phyloP scores from a whole-genome alignment of 1,284 basidiomycete genomes.

The Ceratobasidium papillatum region DNA sequence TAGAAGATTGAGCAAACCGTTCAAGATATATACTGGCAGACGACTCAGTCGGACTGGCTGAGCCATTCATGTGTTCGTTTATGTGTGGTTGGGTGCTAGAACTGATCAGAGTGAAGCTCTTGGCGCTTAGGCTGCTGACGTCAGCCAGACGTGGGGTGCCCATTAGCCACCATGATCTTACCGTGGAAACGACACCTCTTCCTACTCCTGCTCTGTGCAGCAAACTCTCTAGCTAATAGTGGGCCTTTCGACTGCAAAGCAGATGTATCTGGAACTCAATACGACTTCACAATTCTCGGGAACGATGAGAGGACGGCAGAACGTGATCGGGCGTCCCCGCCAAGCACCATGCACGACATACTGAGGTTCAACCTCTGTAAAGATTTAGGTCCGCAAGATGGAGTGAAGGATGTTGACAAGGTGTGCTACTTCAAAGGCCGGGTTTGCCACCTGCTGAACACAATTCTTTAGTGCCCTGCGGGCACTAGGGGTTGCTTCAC shows the following conservation, averaged over 20 bases:
- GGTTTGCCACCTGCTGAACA: not conserved
- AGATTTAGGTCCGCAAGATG: slow-evolving; percentile 62
- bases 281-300: slow-evolving; percentile 64
- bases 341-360: slow-evolving; percentile 60
- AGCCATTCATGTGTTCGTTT: no score
- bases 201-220: slow-evolving; percentile 50
- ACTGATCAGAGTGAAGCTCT: not conserved
- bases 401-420: slow-evolving; percentile 68
- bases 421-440: slow-evolving; percentile 55
- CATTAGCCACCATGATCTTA: slow-evolving; percentile 40
- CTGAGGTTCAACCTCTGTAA: slow-evolving; percentile 67
- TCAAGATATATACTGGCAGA: no score
- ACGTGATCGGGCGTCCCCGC: slow-evolving; percentile 58
- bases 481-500: slow-evolving; percentile 77
- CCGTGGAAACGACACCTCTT: slow-evolving; percentile 20
- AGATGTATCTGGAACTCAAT: slow-evolving; percentile 58
- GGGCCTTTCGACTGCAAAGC: slow-evolving; percentile 64
- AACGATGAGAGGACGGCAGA: slow-evolving; percentile 59
- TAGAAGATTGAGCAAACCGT: no score
- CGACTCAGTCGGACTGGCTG: no score
- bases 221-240: slow-evolving; percentile 52
- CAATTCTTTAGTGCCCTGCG: slow-evolving; percentile 63
- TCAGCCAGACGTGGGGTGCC: slow-evolving; percentile 4
- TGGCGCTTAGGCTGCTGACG: slow-evolving; percentile 30
- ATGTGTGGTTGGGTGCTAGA: not conserved